Evolutionary conservation across 2,329 filamentous ascomycete genomes (phyloP), one percentile per base, ranked within the genome.

Genomic region (Pseudogymnoascus sp.): DNA sequence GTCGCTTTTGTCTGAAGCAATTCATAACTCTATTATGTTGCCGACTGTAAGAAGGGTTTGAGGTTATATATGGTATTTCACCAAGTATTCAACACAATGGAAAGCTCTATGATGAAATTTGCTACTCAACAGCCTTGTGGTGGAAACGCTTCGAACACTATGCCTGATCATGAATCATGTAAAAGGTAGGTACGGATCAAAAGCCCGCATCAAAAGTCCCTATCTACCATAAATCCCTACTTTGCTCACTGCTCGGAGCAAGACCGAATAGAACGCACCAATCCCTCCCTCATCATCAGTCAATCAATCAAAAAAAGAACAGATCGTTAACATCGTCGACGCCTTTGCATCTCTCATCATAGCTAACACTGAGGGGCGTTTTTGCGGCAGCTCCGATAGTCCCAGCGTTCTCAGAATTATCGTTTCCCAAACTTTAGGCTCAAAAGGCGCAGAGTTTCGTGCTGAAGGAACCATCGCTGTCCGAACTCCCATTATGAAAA

Each of bases 271-370:
- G 28, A 55, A 55, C 49, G 14, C 49, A 33, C 28, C 49, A 55
- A 55, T 22, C 28, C 49, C 49, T 22, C 49, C 25, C 49, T 33
- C 49, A 55, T 55, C 49, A 55, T 55, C 49, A 55, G 35, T 55
- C 49, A 55, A 55, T 55, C 49, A 55, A 55, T 55, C 49, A 55
- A 55, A 55, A 55, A 55, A 55, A 55, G 49, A 55, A 55, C 49
- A 55, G 49, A 55, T 55, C 49, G 28, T 55, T 55, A 55, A 55
- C 49, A 28, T 55, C 49, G 28, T 55, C 49, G 49, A 55, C 49
- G 28, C 49, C 49, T 55, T 55, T 55, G 49, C 49, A 55, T 55
- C 49, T 52, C 45, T 55, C 49, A 33, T 55, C 49, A 35, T 55
- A 55, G 49, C 28, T 19, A 55, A 55, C 49, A 28, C 49, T 22